A percentile compares a stretch with the other conserved stretches of the same genome.
Evolutionary conservation across 306 rosid species (phyloP).

Genomic region (Astragalus membranaceus): DNA sequence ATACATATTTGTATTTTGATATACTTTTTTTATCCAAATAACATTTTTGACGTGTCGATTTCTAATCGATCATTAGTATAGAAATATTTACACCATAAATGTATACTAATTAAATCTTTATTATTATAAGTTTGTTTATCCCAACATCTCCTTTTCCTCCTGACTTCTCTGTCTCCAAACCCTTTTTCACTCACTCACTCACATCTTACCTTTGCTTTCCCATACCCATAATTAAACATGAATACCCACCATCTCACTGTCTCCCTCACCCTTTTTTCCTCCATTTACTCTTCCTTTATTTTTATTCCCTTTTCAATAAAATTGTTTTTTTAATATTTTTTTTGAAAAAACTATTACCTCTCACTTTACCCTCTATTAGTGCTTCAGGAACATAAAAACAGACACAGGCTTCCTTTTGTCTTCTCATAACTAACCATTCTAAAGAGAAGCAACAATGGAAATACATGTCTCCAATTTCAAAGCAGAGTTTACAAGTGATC

Average conservation of each 20-base stretch:
- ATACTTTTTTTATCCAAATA: too few relatives aligned
- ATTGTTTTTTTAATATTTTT: background rate
- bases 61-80: too few relatives aligned
- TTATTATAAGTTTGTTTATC: background rate
- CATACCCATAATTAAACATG: conserved; percentile 58
- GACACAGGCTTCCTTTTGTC: conserved; percentile 28
- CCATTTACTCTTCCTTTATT: conserved; percentile 8
- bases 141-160: conserved; percentile 23
- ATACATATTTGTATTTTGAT: too few relatives aligned
- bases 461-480: conserved; percentile 37
- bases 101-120: background rate
- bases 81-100: too few relatives aligned
- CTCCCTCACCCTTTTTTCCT: conserved; percentile 3
- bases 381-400: conserved; percentile 23
- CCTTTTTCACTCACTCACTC: conserved; percentile 13
- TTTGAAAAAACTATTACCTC: background rate
- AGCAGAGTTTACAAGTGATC: conserved; percentile 30
- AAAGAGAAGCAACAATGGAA: conserved; percentile 27
- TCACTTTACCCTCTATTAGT: conserved; percentile 16
- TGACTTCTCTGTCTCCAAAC: conserved; percentile 33
- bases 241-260: conserved; percentile 34
- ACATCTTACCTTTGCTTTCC: conserved; percentile 43
- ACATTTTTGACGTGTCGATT: too few relatives aligned
- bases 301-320: conserved; percentile 12
- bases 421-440: conserved; percentile 30